Conservation (phyloP, 345 rosid species). For the Brassica carinata region DNA sequence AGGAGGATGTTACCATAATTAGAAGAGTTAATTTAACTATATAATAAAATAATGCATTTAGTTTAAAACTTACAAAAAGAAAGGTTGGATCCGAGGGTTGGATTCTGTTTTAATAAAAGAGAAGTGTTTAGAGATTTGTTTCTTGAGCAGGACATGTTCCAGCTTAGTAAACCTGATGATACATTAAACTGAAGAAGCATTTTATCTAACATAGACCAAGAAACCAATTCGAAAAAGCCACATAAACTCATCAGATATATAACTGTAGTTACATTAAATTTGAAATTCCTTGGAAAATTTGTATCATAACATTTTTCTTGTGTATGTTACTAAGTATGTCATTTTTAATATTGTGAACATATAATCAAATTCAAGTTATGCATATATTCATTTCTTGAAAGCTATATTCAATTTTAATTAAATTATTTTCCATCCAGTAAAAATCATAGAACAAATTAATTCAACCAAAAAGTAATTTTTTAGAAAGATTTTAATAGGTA, state of each 20-base stretch:
- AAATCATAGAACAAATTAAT: neutral
- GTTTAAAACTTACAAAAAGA: too few species aligned
- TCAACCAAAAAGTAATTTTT: neutral
- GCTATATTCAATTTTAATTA: neutral
- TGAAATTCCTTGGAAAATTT: neutral
- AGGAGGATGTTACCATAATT: too few species aligned
- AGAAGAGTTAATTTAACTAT: too few species aligned
- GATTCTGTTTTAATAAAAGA: too few species aligned
- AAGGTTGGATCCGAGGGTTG: too few species aligned
- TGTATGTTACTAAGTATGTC: too few species aligned
- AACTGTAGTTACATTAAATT: neutral
- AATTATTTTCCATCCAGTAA: too few species aligned
- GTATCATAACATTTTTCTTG: neutral
- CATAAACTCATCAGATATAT: neutral
- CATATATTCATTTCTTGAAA: neutral
- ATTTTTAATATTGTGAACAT: too few species aligned
- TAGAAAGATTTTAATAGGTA: neutral
- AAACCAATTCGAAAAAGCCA: neutral
- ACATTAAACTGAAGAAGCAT: neutral
- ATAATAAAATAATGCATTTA: too few species aligned
- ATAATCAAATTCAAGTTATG: neutral
- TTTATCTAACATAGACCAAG: neutral
- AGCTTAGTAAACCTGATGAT: slow-evolving; percentile 3
- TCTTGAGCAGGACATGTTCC: slow-evolving; percentile 6
- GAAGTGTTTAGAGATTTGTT: neutral